Conservation (phyloP, 768 basidiomycete genomes). For the Austroboletus eburneus region DNA sequence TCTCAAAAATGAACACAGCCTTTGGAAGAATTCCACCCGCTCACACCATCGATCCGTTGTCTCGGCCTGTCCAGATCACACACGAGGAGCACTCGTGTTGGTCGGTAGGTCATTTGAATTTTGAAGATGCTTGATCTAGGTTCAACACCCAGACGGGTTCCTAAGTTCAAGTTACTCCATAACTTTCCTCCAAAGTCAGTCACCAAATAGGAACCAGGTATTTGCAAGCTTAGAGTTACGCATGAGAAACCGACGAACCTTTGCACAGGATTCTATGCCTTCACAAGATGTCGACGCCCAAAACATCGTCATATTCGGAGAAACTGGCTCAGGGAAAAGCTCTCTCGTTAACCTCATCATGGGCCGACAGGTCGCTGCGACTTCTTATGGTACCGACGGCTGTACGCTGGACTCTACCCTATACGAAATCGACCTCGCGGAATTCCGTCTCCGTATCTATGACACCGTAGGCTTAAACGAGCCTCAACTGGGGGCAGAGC, state of each 20-base stretch:
- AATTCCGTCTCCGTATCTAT: conserved; percentile 20
- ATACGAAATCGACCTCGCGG: conserved; percentile 16
- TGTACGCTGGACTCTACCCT: conserved; percentile 33
- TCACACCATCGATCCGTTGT: too few relatives aligned
- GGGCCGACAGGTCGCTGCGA: conserved; percentile 25
- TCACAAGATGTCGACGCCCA: conserved; percentile 9
- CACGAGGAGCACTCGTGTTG: conserved; percentile 17
- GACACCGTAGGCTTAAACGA: conserved; percentile 33
- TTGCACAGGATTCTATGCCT: conserved; percentile 13
- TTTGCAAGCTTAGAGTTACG: not conserved
- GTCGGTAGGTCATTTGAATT: not conserved
- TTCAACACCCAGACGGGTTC: conserved; percentile 1
- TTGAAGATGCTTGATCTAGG: not conserved
- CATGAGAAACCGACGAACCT: conserved; percentile 4
- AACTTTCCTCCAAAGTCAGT: not conserved
- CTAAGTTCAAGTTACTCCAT: not conserved
- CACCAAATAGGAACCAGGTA: conserved; percentile 8
- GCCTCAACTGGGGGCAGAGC: conserved; percentile 19
- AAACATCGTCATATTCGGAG: conserved; percentile 31
- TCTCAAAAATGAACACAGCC: too few relatives aligned
- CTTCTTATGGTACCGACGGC: conserved; percentile 32
- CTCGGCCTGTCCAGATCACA: too few relatives aligned
- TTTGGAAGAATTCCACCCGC: too few relatives aligned
- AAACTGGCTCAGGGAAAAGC: conserved; percentile 38
- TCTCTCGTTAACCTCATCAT: conserved; percentile 41